phyloP scores from a whole-genome alignment of 352 stramenopile species.

The Pythium rishiriense region DNA sequence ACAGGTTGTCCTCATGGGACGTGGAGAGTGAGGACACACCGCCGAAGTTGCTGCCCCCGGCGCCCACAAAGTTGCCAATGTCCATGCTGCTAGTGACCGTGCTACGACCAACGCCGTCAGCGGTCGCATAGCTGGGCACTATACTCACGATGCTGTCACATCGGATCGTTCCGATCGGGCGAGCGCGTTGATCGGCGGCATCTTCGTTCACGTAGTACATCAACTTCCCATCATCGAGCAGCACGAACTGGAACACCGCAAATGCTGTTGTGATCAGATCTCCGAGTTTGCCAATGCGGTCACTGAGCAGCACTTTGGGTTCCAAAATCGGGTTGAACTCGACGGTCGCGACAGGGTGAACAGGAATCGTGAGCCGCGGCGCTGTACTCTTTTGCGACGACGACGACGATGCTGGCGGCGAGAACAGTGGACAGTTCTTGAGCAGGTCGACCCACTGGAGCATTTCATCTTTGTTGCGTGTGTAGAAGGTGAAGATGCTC shows the following conservation, averaged over 20 bases:
- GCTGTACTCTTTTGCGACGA: slow-evolving; percentile 28
- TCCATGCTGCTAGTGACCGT: slow-evolving; percentile 1
- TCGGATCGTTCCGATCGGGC: slow-evolving; percentile 76
- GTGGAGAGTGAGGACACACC: slow-evolving; percentile 1
- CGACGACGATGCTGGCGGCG: slow-evolving; percentile 7
- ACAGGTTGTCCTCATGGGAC: not conserved
- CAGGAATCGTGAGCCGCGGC: slow-evolving; percentile 70
- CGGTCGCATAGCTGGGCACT: slow-evolving; percentile 60
- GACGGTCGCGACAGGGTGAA: slow-evolving; percentile 77
- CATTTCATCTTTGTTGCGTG: slow-evolving; percentile 74
- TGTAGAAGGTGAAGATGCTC: slow-evolving; percentile 88
- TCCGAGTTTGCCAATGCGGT: slow-evolving; percentile 73
- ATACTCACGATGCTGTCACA: slow-evolving; percentile 85
- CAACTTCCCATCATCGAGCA: slow-evolving; percentile 81
- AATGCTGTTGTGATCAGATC: slow-evolving; percentile 75
- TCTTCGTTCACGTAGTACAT: slow-evolving; percentile 71
- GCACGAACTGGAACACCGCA: slow-evolving; percentile 63
- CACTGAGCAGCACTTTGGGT: slow-evolving; percentile 65
- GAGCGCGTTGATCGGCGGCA: slow-evolving; percentile 52
- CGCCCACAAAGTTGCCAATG: slow-evolving; percentile 5
- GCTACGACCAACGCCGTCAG: slow-evolving; percentile 22
- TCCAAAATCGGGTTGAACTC: slow-evolving; percentile 71
- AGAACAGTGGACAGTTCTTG: slow-evolving; percentile 86
- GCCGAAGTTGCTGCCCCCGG: slow-evolving; percentile 19
- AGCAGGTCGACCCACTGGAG: slow-evolving; percentile 84